phyloP scores from a whole-genome alignment of 1,139 yeast species.

The Yamadazyma aaseri region DNA sequence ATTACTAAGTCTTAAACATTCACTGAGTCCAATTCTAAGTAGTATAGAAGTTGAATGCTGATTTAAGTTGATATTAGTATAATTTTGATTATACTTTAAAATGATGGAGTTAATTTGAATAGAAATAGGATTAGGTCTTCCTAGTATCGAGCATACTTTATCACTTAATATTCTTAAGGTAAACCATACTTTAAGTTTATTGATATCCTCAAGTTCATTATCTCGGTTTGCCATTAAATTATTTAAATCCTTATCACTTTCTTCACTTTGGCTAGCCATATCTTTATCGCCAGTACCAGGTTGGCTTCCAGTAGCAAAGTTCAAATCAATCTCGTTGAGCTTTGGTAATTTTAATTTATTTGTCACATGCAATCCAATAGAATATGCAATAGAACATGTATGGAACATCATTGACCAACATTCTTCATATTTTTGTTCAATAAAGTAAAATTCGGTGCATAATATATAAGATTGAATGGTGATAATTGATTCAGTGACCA shows the following conservation, averaged over 20 bases:
- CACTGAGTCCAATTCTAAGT: conserved; percentile 48
- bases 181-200: conserved; percentile 48
- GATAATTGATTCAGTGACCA: conserved; percentile 45
- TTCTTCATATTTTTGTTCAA: conserved; percentile 50
- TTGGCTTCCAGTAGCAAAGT: conserved; percentile 11
- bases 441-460: conserved; percentile 51
- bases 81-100: conserved; percentile 21
- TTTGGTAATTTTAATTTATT: conserved; percentile 23
- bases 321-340: conserved; percentile 14
- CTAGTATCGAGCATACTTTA: conserved; percentile 51
- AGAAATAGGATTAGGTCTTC: conserved; percentile 57
- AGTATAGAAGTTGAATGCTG: conserved; percentile 28
- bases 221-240: conserved; percentile 13
- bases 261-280: conserved; percentile 9
- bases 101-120: conserved; percentile 45
- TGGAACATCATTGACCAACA: conserved; percentile 50
- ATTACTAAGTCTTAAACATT: conserved; percentile 48
- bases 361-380: conserved; percentile 52
- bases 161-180: conserved; percentile 48
- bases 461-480: conserved; percentile 50
- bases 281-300: conserved; percentile 6
- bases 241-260: conserved; percentile 2
- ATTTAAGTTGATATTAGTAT: conserved; percentile 21
- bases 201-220: conserved; percentile 31
- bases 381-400: conserved; percentile 48